Conservation (phyloP, 768 basidiomycete species). For the Termitomyces sp. region DNA sequence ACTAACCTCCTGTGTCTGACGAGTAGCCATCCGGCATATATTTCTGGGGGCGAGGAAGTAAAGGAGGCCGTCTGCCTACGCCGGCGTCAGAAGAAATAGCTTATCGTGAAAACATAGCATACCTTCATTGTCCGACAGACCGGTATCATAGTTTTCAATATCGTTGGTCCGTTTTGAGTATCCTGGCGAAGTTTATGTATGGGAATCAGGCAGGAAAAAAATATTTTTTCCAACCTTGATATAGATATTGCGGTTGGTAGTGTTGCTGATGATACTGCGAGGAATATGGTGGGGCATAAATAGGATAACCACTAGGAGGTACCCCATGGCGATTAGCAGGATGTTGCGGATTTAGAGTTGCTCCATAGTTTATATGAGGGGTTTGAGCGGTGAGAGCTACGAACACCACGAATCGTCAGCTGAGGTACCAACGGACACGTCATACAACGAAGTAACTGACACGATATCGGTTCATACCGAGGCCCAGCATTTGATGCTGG, state of each 20-base stretch:
- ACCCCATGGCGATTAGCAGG: background rate
- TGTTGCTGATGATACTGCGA: background rate
- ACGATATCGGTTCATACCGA: background rate
- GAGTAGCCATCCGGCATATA: conserved; percentile 1
- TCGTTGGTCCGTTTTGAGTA: background rate
- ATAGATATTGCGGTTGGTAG: background rate
- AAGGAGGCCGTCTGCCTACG: background rate
- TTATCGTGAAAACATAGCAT: no score
- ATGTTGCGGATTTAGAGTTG: background rate
- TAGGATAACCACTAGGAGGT: background rate
- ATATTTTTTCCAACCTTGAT: background rate
- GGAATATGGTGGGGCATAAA: background rate
- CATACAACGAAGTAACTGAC: background rate
- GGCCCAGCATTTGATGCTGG: conserved; percentile 12
- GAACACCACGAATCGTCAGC: background rate
- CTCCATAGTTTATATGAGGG: background rate
- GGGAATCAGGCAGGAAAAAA: background rate
- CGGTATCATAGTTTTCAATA: background rate
- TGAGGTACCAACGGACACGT: background rate
- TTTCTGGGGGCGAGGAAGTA: background rate
- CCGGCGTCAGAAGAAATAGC: background rate
- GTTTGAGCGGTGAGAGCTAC: background rate
- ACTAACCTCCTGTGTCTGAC: conserved; percentile 5
- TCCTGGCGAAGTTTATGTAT: background rate
- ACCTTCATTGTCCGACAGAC: background rate